Evolutionary conservation across 331 rosid genomes (phyloP), one percentile per base, ranked within the genome.

Genomic region (Dryas integrifolia): DNA sequence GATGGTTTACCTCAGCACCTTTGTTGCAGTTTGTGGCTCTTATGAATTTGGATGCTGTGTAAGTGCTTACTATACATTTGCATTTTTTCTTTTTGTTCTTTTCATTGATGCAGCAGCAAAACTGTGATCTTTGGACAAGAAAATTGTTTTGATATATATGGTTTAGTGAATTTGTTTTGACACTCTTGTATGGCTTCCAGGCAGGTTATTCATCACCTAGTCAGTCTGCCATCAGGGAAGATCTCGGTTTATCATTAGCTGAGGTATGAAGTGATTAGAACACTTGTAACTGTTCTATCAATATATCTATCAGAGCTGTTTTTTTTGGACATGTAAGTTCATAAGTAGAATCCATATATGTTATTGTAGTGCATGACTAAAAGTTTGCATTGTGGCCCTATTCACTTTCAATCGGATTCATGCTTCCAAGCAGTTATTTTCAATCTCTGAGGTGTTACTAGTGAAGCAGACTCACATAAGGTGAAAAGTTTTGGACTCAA

Each of bases 141-240:
- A 3, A 6, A 12, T 47, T 2, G 15, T 2, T 75, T 30, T 24
- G 30, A 1, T 47, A 0, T 41, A 1, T 47, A 0, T 41, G 43
- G 13, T 68, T 15, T 51, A 1, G 35, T 30, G 35, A 30, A 30
- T 1, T 30, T 58, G 39, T 73, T 60, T 14, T 69, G 48, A 69
- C 63, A 61, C 35, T 45, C 41, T 73, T 75, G 41, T n/a, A 44
- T 5, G 60, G 47, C 43, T 79, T 81, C 26, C 86, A 91, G 98
- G 92, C 75, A 52, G 98, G 98, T 64, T 94, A 91, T 78, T 94
- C 98, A 39, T 94, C 97, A n/a, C 98, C 98, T 2, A 81, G 91
- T 63, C 91, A 94, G 60, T 72, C 72, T 67, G 97, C 85, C 72
- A 88, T 94, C 72, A 86, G 78, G 24, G n/a, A 80, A 60, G 97